Conservation (phyloP, 345 rosid species). For the Aethionema arabicum region DNA sequence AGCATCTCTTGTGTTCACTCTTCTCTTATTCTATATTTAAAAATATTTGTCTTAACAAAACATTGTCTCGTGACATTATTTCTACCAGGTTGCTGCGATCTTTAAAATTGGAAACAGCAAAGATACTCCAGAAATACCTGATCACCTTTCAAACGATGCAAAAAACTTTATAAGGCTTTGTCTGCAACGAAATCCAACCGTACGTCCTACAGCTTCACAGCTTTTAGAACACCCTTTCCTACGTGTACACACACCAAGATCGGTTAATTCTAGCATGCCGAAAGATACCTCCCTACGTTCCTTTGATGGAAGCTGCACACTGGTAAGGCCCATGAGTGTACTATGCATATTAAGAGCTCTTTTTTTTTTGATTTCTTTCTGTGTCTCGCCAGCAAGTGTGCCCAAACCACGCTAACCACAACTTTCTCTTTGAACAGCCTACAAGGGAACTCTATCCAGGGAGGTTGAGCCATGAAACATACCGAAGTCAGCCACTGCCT, state of each 20-base stretch:
- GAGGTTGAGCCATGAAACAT: slow-evolving; percentile 59
- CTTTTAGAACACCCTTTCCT: slow-evolving; percentile 83
- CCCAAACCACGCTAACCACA: slow-evolving; percentile 8
- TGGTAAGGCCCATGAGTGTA: slow-evolving; percentile 44
- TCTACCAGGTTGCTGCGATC: slow-evolving; percentile 90
- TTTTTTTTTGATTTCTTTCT: too few species aligned
- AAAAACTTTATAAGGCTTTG: slow-evolving; percentile 73
- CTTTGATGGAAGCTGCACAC: slow-evolving; percentile 70
- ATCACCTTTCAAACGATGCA: slow-evolving; percentile 83
- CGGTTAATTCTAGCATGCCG: slow-evolving; percentile 46
- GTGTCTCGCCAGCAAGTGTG: not conserved
- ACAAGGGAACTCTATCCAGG: slow-evolving; percentile 56
- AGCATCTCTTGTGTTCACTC: slow-evolving; percentile 5
- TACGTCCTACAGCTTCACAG: slow-evolving; percentile 77
- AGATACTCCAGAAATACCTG: slow-evolving; percentile 91
- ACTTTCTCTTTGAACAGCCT: slow-evolving; percentile 54
- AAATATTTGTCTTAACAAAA: not conserved
- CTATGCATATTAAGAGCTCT: too few species aligned
- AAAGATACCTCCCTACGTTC: slow-evolving; percentile 55
- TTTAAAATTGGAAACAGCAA: slow-evolving; percentile 96
- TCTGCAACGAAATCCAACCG: slow-evolving; percentile 79
- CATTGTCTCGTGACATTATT: slow-evolving; percentile 29
- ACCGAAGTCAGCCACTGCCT: slow-evolving; percentile 42
- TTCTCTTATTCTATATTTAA: slow-evolving; percentile 9
- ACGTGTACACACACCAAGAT: slow-evolving; percentile 57